Percentiles rank a stretch among this genome's conserved stretches.
Conservation (phyloP, 257 asterid genomes). For the Mitragyna speciosa region DNA sequence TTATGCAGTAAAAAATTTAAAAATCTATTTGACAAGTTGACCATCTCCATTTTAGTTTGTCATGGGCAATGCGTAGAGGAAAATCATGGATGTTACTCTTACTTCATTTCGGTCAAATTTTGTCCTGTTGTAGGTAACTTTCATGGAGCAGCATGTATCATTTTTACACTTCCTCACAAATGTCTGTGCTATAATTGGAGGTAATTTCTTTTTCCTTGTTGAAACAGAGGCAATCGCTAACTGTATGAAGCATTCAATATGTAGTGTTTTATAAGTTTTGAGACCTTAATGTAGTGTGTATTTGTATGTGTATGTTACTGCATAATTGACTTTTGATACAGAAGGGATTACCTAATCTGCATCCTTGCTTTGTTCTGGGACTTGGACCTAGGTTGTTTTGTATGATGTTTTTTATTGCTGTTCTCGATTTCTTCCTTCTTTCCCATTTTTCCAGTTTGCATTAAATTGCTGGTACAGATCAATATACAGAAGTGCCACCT, state of each 20-base stretch:
- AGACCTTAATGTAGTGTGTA: neutral
- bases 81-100: neutral
- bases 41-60: neutral
- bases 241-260: neutral
- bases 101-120: neutral
- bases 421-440: neutral
- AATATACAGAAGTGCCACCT: neutral
- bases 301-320: neutral
- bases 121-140: constrained; percentile 68
- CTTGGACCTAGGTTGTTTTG: neutral
- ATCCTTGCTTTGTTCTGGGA: neutral
- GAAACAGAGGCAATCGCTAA: neutral
- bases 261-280: neutral
- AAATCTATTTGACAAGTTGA: neutral
- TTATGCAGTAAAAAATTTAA: neutral
- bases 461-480: neutral
- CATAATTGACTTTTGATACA: neutral
- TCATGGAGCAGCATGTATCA: constrained; percentile 68
- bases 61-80: neutral
- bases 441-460: neutral
- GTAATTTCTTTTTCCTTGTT: constrained; percentile 30
- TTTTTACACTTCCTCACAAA: constrained; percentile 92
- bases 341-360: neutral
- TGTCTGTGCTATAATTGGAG: constrained; percentile 96
- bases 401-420: neutral